These are phyloP conservation scores for Elongisporangium anandrum DNA, from an alignment of 352 stramenopile species.

Conservation along the genomic window DNA sequence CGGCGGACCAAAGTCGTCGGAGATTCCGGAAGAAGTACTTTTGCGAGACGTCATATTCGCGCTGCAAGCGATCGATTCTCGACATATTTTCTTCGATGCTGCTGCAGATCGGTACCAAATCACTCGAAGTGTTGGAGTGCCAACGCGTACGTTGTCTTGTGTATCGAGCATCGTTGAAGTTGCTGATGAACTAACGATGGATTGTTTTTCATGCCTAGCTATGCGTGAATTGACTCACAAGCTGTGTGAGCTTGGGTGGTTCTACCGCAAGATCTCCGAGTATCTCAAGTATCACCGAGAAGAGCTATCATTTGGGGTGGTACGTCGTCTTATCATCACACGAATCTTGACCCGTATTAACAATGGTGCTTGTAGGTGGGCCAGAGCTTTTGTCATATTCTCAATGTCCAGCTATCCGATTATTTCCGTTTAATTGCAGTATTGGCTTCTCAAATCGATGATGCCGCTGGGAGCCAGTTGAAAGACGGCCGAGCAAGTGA, in stretches of 20 bases:
- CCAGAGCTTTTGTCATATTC: slow-evolving; percentile 87
- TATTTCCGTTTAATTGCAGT: slow-evolving; percentile 94
- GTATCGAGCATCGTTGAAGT: background rate
- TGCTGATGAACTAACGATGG: background rate
- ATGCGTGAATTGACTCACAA: slow-evolving; percentile 83
- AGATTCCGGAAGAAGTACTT: slow-evolving; percentile 86
- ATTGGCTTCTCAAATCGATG: slow-evolving; percentile 86
- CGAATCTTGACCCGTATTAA: slow-evolving; percentile 2
- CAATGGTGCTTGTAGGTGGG: slow-evolving; percentile 40
- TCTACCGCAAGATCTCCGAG: slow-evolving; percentile 82
- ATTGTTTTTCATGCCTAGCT: slow-evolving; percentile 23
- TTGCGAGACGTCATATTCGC: slow-evolving; percentile 90
- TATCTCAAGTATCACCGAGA: slow-evolving; percentile 78
- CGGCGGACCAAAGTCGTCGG: slow-evolving; percentile 32
- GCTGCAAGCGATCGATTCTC: slow-evolving; percentile 91
- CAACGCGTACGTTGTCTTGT: slow-evolving; percentile 53
- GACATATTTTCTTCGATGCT: slow-evolving; percentile 83
- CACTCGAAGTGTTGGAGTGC: slow-evolving; percentile 63
- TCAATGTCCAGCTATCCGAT: slow-evolving; percentile 89
- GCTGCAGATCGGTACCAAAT: slow-evolving; percentile 79
- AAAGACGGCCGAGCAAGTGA: slow-evolving; percentile 36
- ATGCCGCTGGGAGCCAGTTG: slow-evolving; percentile 62
- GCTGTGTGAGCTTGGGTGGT: slow-evolving; percentile 86
- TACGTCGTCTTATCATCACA: slow-evolving; percentile 16
- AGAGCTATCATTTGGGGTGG: slow-evolving; percentile 69